Evolutionary conservation across 1,284 basidiomycete genomes (phyloP).

Genomic region (Malassezia furfur): DNA sequence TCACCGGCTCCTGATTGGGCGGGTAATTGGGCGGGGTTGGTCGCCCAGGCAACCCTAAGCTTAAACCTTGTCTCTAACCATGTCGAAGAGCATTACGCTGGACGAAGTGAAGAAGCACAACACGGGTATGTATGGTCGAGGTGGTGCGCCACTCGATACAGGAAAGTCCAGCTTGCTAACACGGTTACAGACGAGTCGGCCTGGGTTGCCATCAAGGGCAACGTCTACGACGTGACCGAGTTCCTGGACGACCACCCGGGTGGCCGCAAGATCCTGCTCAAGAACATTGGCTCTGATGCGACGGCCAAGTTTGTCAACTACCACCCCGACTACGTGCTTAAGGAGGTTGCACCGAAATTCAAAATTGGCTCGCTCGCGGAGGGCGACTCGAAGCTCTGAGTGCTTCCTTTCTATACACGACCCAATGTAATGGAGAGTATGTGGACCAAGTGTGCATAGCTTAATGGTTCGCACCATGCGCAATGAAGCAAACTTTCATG

Average conservation of each 20-base stretch:
- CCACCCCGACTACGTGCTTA: constrained; percentile 42
- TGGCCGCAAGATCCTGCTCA: constrained; percentile 46
- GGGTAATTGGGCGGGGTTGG: background rate
- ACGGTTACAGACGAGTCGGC: constrained; percentile 34
- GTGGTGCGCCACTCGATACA: background rate
- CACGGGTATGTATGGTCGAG: constrained; percentile 4
- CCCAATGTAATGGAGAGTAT: too few relatives aligned
- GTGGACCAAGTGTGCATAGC: too few relatives aligned
- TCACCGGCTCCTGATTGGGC: background rate
- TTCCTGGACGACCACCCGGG: constrained; percentile 48
- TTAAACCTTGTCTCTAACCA: background rate
- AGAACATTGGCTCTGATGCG: constrained; percentile 46
- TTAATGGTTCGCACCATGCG: too few relatives aligned
- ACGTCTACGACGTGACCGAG: constrained; percentile 46
- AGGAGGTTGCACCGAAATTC: constrained; percentile 30
- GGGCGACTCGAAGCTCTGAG: constrained; percentile 34
- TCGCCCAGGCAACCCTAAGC: too few relatives aligned
- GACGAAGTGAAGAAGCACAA: constrained; percentile 18
- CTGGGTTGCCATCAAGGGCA: constrained; percentile 43
- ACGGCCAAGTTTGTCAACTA: constrained; percentile 43
- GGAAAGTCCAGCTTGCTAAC: background rate
- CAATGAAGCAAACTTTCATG: too few relatives aligned
- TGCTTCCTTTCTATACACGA: too few relatives aligned
- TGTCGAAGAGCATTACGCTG: constrained; percentile 14
- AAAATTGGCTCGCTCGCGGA: constrained; percentile 40